Evolutionary conservation across 352 stramenopile species (phyloP), one percentile per base, ranked within the genome.

Genomic region (Blastocystis sp.): DNA sequence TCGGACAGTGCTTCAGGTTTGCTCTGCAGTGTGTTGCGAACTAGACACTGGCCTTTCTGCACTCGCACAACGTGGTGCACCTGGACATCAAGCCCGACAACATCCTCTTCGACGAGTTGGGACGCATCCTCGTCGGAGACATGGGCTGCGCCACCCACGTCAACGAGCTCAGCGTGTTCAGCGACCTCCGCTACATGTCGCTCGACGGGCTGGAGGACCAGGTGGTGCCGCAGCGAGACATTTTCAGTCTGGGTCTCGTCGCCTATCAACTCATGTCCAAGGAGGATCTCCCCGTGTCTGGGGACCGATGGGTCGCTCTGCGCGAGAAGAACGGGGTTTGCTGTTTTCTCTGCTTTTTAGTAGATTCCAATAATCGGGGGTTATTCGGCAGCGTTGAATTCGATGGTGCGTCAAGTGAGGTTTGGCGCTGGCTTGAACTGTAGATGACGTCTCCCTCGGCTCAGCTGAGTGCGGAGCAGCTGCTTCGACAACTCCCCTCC

Each of bases 11-110:
- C 39, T 84, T 3, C 43, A 84, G 26, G 73, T 84, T 18, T 9
- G 54, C 2, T 26, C 39, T 3, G 15, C 18, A 4, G 7, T 34
- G 6, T 64, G 4, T 2, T 66, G 23, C 20, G 20, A 3, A 6
- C 5, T 26, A 84, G 73, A 50, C 73, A 20, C 73, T 84, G 3
- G 3, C 34, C 53, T 84, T 41, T 54, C 95, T 94, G 70, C 94
- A 96, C 90, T 92, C 94, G 69, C 91, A 93, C 69, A 93, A 93
- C 90, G 91, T 96, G 23, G 93, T 95, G 64, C 93, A 91, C 47
- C 69, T 88, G 3, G 90, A 91, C 68, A 87, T 90, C 9, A 95
- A 96, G 87, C 94, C 94, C 0, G 94, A 96, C 82, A 96, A 96
- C 89, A 76, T 96, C 68, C 90, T 96, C 82, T 92, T 95, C 62